Evolutionary conservation across 129 eudicot genomes (phyloP).

Genomic region (Pittosporum tobira): DNA sequence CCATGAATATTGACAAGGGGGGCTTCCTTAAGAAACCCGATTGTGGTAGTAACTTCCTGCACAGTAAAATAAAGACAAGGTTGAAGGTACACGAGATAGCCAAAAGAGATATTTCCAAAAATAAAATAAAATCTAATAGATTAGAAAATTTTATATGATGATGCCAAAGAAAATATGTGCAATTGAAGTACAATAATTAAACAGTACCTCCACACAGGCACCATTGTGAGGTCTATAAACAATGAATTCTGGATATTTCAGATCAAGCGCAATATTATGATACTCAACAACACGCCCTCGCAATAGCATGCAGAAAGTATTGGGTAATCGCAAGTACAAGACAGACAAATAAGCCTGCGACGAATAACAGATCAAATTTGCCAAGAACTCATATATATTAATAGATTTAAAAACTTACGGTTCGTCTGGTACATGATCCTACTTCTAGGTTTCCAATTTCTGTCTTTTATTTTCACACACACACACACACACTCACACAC

Average conservation of each 20-base stretch:
- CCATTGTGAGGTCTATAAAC: conserved; percentile 37
- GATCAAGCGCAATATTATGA: conserved; percentile 39
- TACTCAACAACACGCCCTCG: conserved; percentile 35
- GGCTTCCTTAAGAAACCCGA: conserved; percentile 81
- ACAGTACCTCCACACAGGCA: conserved; percentile 24
- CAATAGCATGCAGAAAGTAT: conserved; percentile 30
- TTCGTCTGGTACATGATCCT: no score
- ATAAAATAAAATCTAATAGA: no score
- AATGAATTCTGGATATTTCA: conserved; percentile 36
- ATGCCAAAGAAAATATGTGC: neutral
- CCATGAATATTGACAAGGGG: conserved; percentile 14
- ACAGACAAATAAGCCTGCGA: conserved; percentile 51
- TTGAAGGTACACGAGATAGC: no score
- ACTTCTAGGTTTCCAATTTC: no score
- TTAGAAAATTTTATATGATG: neutral
- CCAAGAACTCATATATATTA: neutral
- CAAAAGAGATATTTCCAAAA: neutral
- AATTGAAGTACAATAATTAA: neutral
- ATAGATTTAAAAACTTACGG: no score
- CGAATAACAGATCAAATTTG: conserved; percentile 1
- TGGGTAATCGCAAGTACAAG: conserved; percentile 39
- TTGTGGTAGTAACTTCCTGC: conserved; percentile 79
- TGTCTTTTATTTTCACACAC: no score
- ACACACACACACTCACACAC: no score
- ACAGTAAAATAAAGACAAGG: no score